Evolutionary conservation across 106 monocot genomes (phyloP).

Genomic region (Vanilla planifolia): DNA sequence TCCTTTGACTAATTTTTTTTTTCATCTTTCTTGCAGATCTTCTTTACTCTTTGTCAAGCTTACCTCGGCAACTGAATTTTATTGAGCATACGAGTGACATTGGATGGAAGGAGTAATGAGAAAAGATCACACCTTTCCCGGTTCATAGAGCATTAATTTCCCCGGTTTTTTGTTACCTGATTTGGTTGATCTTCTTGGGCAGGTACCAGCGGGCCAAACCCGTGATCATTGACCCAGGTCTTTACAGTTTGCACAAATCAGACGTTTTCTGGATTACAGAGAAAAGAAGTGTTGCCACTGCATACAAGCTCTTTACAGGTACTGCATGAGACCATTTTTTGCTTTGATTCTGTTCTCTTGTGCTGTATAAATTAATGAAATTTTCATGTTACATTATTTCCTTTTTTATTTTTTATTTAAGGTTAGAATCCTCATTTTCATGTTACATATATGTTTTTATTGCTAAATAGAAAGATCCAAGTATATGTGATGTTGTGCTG

Average conservation of each 20-base stretch:
- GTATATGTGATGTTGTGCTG: too few species aligned
- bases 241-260: conserved; percentile 50
- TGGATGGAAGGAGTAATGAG: conserved; percentile 59
- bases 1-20: neutral
- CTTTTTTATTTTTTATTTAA: too few species aligned
- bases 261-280: conserved; percentile 62
- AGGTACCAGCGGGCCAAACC: conserved; percentile 64
- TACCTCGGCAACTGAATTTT: conserved; percentile 56
- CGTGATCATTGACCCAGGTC: conserved; percentile 60
- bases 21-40: conserved; percentile 29
- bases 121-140: neutral
- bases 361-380: too few species aligned
- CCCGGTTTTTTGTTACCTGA: neutral
- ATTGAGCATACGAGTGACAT: conserved; percentile 68
- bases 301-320: conserved; percentile 60
- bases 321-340: too few species aligned
- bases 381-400: too few species aligned
- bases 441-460: too few species aligned
- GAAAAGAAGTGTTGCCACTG: conserved; percentile 50
- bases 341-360: too few species aligned
- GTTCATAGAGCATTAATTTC: neutral
- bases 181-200: conserved; percentile 1
- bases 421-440: too few species aligned
- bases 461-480: too few species aligned
- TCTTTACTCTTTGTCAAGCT: conserved; percentile 33